Conservation (phyloP, 441 rosid species). For the Euphorbia schlechtendalii region DNA sequence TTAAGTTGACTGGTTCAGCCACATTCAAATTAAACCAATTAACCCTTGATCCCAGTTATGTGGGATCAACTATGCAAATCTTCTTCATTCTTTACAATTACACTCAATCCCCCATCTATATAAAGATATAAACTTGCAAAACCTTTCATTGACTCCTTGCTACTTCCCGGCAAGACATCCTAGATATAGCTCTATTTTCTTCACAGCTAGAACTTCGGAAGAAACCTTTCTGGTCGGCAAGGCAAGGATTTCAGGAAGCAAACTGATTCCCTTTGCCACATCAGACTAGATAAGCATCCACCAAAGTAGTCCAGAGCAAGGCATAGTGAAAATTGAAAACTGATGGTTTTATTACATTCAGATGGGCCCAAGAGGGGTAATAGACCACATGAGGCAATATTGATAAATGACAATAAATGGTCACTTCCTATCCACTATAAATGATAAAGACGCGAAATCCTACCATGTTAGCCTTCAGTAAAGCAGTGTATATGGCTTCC, state of each 20-base stretch:
- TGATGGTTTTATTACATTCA: background rate
- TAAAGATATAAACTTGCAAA: background rate
- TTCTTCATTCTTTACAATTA: background rate
- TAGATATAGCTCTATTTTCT: background rate
- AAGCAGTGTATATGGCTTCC: conserved; percentile 70
- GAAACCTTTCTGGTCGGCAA: background rate
- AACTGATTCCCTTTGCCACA: background rate
- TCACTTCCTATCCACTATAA: conserved; percentile 4
- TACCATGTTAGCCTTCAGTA: conserved; percentile 86
- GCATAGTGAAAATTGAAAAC: background rate
- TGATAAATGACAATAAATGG: background rate
- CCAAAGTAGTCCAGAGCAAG: background rate
- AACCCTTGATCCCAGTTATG: background rate
- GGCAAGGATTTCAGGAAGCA: background rate
- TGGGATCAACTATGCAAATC: background rate
- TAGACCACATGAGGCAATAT: background rate
- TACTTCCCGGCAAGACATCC: background rate
- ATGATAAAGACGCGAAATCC: conserved; percentile 11
- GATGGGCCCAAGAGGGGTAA: background rate
- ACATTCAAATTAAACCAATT: background rate
- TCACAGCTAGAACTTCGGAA: background rate
- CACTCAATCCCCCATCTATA: background rate
- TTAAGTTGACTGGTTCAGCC: background rate
- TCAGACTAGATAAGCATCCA: background rate
- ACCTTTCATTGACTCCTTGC: background rate